Evolutionary conservation across 139 green algal genomes (phyloP).

Genomic region (Tetraselmis striata): DNA sequence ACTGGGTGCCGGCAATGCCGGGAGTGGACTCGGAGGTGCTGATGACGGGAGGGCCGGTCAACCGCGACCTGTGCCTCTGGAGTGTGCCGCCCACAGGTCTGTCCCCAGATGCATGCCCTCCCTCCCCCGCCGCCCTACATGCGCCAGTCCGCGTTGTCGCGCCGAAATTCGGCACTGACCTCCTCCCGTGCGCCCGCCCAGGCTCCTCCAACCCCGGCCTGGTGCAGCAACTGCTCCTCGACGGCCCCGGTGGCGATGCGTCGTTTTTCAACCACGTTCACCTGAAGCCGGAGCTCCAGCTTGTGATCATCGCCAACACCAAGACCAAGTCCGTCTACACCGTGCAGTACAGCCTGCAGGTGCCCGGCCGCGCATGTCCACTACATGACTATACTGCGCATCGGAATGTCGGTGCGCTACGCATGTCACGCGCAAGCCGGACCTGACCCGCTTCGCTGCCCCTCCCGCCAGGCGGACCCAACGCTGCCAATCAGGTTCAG

Average conservation of each 20-base stretch:
- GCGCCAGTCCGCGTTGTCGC: no score
- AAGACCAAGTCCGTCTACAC: constrained; percentile 57
- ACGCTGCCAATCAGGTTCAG: neutral
- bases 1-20: no score
- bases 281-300: constrained; percentile 26
- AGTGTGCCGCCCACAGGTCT: no score
- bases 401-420: constrained; percentile 1
- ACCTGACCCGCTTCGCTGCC: neutral
- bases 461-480: neutral
- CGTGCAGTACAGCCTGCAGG: constrained; percentile 45
- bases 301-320: constrained; percentile 73
- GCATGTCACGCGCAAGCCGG: neutral
- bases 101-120: no score
- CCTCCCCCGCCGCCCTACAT: no score
- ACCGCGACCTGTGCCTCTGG: no score
- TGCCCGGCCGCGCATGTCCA: no score
- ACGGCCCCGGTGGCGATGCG: neutral
- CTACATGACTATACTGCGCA: no score
- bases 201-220: neutral
- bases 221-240: neutral
- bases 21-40: no score
- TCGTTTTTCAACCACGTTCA: constrained; percentile 55
- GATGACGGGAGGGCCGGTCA: no score
- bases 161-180: no score
- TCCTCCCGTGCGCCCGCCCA: no score